A percentile compares a stretch with the other conserved stretches of the same genome.
phyloP scores from a whole-genome alignment of 1,284 basidiomycete species.

The Retiboletus flavoniger region DNA sequence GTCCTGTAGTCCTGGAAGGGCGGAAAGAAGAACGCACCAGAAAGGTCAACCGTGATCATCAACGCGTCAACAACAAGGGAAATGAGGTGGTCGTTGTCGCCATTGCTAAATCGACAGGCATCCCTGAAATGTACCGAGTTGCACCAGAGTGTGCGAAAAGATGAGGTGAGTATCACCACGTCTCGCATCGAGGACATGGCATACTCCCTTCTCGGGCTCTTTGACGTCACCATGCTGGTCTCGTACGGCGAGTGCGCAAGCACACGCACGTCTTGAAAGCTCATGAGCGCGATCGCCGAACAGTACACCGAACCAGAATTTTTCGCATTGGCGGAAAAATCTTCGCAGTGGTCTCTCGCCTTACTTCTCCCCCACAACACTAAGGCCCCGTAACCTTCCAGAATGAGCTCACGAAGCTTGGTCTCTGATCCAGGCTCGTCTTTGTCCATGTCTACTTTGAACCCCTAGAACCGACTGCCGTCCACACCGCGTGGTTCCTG shows the following conservation, averaged over 20 bases:
- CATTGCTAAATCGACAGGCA: constrained; percentile 20
- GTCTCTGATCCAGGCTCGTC: too few relatives aligned
- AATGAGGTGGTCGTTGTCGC: constrained; percentile 18
- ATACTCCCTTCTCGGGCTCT: constrained; percentile 18
- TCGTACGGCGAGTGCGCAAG: too few relatives aligned
- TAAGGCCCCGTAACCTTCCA: constrained; percentile 11
- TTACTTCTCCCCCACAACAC: constrained; percentile 23
- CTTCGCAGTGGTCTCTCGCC: constrained; percentile 25
- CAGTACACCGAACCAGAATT: too few relatives aligned
- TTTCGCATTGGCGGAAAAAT: too few relatives aligned
- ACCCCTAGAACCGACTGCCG: constrained; percentile 16
- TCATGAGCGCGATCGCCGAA: too few relatives aligned
- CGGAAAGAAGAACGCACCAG: constrained; percentile 18
- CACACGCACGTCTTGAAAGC: too few relatives aligned
- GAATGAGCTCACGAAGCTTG: neutral
- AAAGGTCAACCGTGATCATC: constrained; percentile 16
- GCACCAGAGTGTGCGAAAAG: constrained; percentile 22
- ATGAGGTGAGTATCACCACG: neutral
- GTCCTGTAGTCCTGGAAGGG: constrained; percentile 11
- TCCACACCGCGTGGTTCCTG: constrained; percentile 12
- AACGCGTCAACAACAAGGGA: constrained; percentile 27
- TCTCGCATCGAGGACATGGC: constrained; percentile 25
- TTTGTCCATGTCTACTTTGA: constrained; percentile 23
- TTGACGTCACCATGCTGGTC: too few relatives aligned
- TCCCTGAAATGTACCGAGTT: constrained; percentile 23